Evolutionary conservation across 805 yeast genomes (phyloP), one percentile per base, ranked within the genome.

Genomic region (Hanseniaspora valbyensis): DNA sequence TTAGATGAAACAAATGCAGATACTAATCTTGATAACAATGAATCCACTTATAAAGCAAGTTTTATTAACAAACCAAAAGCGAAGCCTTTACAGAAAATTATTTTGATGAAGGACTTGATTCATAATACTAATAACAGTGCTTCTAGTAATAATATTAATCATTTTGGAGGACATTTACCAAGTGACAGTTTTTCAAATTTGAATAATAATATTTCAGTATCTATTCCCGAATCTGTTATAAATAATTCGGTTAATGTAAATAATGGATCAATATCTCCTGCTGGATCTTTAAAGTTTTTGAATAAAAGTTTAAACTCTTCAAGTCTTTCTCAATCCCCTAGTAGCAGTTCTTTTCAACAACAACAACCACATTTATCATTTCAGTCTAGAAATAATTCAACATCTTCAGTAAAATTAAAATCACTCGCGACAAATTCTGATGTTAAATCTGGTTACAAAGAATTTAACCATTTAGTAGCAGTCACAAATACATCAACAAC

Each of bases 361-460:
- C 48, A 25, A 19, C 42, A 26, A 29, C 49, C 41, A 7, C 53
- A 44, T 18, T 4, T 40, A 36, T 14, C 53, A 14, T 54, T 49
- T 10, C 53, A 46, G 37, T 54, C 33, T 52, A 54, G 41, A 57
- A 59, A 43, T 50, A 62, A 50, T 52, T 54, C 14, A 55, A 32
- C 50, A 6, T 29, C 34, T 5, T 46, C 50, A 3, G 19, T 46
- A 8, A 46, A 58, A 19, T 58, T 57, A n/a, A 52, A 54, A n/a
- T 58, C 61, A 44, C 52, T 64, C 8, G 61, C 66, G 37, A 62
- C 65, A 1, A 64, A 61, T 38, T 64, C 67, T 2, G 68, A 65
- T 52, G 66, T 65, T 4, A 65, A 65, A 44, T 55, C 66, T 5
- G 68, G 68, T 13, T 65, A 58, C 44, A 57, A 58, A 36, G 56